Base-by-base conservation (phyloP, 805 yeast genomes). In the Ogataea nitratoaversa region DNA sequence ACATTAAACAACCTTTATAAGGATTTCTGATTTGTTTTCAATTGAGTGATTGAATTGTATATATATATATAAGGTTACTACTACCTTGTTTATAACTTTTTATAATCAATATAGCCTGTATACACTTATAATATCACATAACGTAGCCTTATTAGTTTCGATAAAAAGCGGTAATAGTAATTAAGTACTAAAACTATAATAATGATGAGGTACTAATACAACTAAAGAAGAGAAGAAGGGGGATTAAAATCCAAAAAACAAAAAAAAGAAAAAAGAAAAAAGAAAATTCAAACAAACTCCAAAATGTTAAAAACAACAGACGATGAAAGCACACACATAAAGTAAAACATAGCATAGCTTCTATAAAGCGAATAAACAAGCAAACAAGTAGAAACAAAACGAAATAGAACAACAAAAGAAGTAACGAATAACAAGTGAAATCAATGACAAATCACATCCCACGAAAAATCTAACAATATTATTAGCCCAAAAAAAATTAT, bases 11-110 rank as follows among this genome's bases (percentile, higher is more conserved):
- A 36, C 48, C 37, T 43, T 37, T 28, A 25, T 36, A 33, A n/a
- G 49, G 50, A 36, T 52, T 46, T 47, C 56, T 52, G 54, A 53
- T 41, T n/a, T n/a, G n/a, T n/a, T n/a, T n/a, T n/a, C n/a, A n/a
- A n/a, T n/a, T n/a, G n/a, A n/a, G n/a, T n/a, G n/a, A n/a, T n/a
- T n/a, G n/a, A n/a, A n/a, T n/a, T n/a, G n/a, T n/a, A n/a, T n/a
- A n/a, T n/a, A n/a, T n/a, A n/a, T n/a, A n/a, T n/a, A n/a, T n/a
- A n/a, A n/a, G n/a, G n/a, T n/a, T n/a, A n/a, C n/a, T n/a, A n/a
- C n/a, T n/a, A n/a, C n/a, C n/a, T n/a, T n/a, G n/a, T n/a, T n/a
- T n/a, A n/a, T n/a, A n/a, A n/a, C n/a, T n/a, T n/a, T n/a, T n/a
- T n/a, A n/a, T n/a, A n/a, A n/a, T n/a, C n/a, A n/a, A n/a, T n/a